These are phyloP conservation scores for Aspergillus quadricinctus DNA, from an alignment of 2,329 filamentous ascomycete genomes.

Conservation along the genomic window DNA sequence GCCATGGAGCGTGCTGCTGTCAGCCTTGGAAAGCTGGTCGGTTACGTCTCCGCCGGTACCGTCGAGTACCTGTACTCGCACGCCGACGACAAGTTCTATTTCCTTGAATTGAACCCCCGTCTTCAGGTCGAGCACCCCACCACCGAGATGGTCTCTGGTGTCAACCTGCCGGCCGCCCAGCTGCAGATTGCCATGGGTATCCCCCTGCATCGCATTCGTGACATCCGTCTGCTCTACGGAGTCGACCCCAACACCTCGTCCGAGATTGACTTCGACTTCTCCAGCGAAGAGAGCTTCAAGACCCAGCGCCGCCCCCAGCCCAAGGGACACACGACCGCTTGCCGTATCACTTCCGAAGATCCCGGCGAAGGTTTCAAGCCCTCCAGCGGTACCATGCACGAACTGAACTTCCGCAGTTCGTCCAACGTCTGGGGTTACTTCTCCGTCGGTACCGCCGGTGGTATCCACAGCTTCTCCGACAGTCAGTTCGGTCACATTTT, in stretches of 20 bases:
- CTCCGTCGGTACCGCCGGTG: constrained; percentile 92
- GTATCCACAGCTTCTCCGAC: constrained; percentile 99
- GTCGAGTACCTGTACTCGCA: constrained; percentile 99
- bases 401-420: constrained; percentile 96
- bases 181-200: constrained; percentile 99
- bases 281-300: constrained; percentile 73
- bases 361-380: constrained; percentile 99
- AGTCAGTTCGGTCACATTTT: constrained; percentile 99
- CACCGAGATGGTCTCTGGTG: constrained; percentile 98
- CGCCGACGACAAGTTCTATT: constrained; percentile 98
- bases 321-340: constrained; percentile 96
- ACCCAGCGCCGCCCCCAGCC: constrained; percentile 85
- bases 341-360: constrained; percentile 98
- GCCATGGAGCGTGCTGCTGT: constrained; percentile 97
- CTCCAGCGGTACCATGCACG: constrained; percentile 97
- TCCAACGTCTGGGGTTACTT: constrained; percentile 99
- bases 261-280: constrained; percentile 96
- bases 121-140: constrained; percentile 99
- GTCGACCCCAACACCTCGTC: constrained; percentile 82
- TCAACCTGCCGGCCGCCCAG: constrained; percentile 94
- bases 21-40: constrained; percentile 85
- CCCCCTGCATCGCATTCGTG: constrained; percentile 87
- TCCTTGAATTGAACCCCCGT: constrained; percentile 96
- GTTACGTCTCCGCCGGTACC: constrained; percentile 97
- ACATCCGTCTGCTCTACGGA: constrained; percentile 94